A percentile compares a stretch with the other conserved stretches of the same genome.
Conservation (phyloP, 2,329 filamentous ascomycete species). For the Neoscytalidium dimidiatum region DNA sequence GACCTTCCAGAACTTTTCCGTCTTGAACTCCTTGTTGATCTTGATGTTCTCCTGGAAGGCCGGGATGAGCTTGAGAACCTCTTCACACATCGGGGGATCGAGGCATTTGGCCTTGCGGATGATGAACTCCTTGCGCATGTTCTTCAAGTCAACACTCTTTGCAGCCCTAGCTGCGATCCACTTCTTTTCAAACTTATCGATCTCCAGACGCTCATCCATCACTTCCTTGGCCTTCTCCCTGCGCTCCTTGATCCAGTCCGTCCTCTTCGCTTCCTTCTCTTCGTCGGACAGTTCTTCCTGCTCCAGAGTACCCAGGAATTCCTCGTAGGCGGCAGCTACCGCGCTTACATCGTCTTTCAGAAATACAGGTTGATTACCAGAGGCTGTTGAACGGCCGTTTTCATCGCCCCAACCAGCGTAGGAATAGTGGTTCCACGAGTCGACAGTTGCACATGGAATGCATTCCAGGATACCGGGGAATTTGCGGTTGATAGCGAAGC, state of each 20-base stretch:
- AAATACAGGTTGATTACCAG: slow-evolving; percentile 17
- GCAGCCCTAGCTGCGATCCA: slow-evolving; percentile 31
- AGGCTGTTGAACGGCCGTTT: slow-evolving; percentile 34
- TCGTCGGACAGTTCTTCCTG: not conserved
- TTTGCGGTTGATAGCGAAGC: slow-evolving; percentile 28
- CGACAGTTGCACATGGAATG: slow-evolving; percentile 36
- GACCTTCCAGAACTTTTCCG: slow-evolving; percentile 30
- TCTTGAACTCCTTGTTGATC: slow-evolving; percentile 38
- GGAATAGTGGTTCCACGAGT: slow-evolving; percentile 43
- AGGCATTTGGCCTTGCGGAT: slow-evolving; percentile 38
- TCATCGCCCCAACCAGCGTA: slow-evolving; percentile 35
- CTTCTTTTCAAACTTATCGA: slow-evolving; percentile 40
- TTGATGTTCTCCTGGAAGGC: slow-evolving; percentile 42
- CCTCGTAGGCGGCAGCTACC: slow-evolving; percentile 1
- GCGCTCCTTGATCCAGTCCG: slow-evolving; percentile 25
- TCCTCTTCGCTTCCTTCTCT: slow-evolving; percentile 29
- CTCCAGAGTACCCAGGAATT: not conserved
- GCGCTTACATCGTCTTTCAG: slow-evolving; percentile 16
- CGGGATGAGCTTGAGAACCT: slow-evolving; percentile 39
- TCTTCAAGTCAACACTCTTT: slow-evolving; percentile 35
- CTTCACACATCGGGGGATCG: slow-evolving; percentile 36
- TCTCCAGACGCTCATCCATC: slow-evolving; percentile 34
- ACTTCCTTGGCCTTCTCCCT: slow-evolving; percentile 3
- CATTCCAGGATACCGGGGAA: slow-evolving; percentile 28
- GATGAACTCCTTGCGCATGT: slow-evolving; percentile 38